phyloP scores from a whole-genome alignment of 2,329 filamentous ascomycete genomes.

The Claviceps fusiformis region DNA sequence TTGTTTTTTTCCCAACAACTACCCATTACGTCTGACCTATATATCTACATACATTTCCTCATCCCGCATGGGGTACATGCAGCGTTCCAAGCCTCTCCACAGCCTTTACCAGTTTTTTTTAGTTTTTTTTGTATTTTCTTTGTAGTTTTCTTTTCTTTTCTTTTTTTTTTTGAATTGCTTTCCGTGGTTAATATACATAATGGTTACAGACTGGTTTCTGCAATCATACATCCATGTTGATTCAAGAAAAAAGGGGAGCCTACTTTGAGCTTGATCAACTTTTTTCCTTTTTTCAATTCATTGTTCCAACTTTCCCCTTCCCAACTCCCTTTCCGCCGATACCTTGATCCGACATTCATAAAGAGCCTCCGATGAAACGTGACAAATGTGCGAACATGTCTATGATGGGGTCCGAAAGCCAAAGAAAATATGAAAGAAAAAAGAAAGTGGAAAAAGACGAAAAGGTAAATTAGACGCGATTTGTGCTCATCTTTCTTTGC shows the following conservation, averaged over 20 bases:
- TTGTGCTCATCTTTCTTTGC: not conserved
- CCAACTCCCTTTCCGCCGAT: not conserved
- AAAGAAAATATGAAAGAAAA: not conserved
- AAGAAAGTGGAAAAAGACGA: not conserved
- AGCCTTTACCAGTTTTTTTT: not conserved
- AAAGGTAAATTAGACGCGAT: not conserved
- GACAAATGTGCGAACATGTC: not conserved
- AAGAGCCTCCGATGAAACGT: not conserved
- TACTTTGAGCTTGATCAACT: not conserved
- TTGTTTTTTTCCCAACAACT: not conserved
- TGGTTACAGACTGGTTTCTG: not conserved
- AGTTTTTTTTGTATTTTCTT: not conserved
- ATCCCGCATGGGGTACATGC: not conserved
- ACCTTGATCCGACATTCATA: not conserved
- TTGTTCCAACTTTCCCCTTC: too few species aligned
- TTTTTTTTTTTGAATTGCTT: not conserved
- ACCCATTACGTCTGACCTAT: not conserved
- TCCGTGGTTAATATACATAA: not conserved
- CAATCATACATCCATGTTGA: slow-evolving; percentile 1
- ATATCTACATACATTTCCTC: not conserved
- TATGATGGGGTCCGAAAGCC: not conserved
- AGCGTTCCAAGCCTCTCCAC: not conserved
- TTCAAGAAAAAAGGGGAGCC: not conserved
- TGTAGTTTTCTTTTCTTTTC: too few species aligned
- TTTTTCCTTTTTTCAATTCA: not conserved